Base-by-base conservation (phyloP, 1,139 yeast genomes). In the Barnettozyma hawaiiensis region DNA sequence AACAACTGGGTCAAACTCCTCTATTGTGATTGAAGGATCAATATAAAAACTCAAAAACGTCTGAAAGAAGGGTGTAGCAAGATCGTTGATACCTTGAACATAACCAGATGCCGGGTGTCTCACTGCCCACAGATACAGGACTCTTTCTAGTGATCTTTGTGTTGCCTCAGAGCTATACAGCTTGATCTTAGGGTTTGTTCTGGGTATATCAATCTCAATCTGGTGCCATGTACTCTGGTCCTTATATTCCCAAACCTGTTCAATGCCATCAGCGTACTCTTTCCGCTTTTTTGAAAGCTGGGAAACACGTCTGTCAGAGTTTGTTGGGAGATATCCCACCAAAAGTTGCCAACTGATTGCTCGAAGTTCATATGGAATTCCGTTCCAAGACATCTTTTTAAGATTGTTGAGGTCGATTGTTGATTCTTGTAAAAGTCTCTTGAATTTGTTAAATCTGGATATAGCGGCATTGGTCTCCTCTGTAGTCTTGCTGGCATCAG, bases 51-150 rank as follows among this genome's bases (percentile, higher is more conserved):
- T 71, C 41, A 94, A 63, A 58, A 92, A 92, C 0, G 92, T 82
- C 62, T 92, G 96, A 62, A 76, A 90, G 61, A 94, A 89, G 2
- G 99, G 98, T 0, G 97, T 92, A 15, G 83, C 89, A 44, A 92
- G 71, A 63, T 92, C 99, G 61, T 92, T 92, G 45, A 92, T 94
- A 22, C 99, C 99, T 64, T 92, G 99, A n/a, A 92, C 99, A 62
- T 92, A 92, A 4, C 99, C 99, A 59, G 94, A 81, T 4, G 97
- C 97, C 1, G 99, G 98, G 59, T 94, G 98, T 48, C 98, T 75
- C 18, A 92, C 81, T 0, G 98, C 96, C 99, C 99, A 92, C 27
- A 92, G 69, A 57, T 87, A 94, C 40, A 92, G 66, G 15, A 94
- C 80, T 50, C 85, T 79, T 50, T 92, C 87, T 47, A 92, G 68